Percentiles rank a stretch among this genome's conserved stretches.
Conservation (phyloP, 805 yeast species). For the Candida ulmi region DNA sequence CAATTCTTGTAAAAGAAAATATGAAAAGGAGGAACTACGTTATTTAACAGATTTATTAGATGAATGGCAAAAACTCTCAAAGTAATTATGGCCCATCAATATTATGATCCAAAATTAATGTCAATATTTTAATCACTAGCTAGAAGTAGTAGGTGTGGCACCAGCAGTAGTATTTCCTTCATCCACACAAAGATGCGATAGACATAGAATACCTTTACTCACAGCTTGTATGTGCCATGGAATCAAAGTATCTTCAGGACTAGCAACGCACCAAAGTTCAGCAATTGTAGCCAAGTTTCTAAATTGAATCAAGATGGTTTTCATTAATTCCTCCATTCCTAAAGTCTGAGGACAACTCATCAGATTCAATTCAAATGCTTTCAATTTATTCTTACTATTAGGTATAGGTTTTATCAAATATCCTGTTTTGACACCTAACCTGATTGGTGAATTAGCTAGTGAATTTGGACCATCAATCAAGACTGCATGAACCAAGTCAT, state of each 20-base stretch:
- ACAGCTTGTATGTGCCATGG: slow-evolving; percentile 79
- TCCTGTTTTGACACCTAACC: slow-evolving; percentile 69
- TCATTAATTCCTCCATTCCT: slow-evolving; percentile 48
- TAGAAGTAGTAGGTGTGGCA: not conserved
- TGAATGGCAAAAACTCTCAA: not conserved
- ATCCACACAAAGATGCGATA: slow-evolving; percentile 53
- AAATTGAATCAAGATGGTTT: slow-evolving; percentile 52
- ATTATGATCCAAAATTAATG: too few relatives aligned
- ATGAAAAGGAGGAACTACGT: not conserved
- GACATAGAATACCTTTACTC: slow-evolving; percentile 48
- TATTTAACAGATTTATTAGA: slow-evolving; percentile 2
- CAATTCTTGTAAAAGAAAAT: not conserved
- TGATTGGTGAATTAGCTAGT: slow-evolving; percentile 61
- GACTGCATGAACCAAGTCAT: slow-evolving; percentile 49
- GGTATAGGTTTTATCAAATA: slow-evolving; percentile 44
- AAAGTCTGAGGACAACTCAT: slow-evolving; percentile 71
- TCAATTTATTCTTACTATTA: slow-evolving; percentile 23
- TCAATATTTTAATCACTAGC: too few relatives aligned
- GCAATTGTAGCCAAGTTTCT: slow-evolving; percentile 43
- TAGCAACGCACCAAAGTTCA: slow-evolving; percentile 32
- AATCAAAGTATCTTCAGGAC: slow-evolving; percentile 33
- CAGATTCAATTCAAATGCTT: slow-evolving; percentile 56
- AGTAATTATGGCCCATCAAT: not conserved
- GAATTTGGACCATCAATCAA: slow-evolving; percentile 59
- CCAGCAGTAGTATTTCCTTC: not conserved